A percentile compares a stretch with the other conserved stretches of the same genome.
phyloP scores from a whole-genome alignment of 192 early-diverging fungal species.

The Lunasporangiospora selenospora region DNA sequence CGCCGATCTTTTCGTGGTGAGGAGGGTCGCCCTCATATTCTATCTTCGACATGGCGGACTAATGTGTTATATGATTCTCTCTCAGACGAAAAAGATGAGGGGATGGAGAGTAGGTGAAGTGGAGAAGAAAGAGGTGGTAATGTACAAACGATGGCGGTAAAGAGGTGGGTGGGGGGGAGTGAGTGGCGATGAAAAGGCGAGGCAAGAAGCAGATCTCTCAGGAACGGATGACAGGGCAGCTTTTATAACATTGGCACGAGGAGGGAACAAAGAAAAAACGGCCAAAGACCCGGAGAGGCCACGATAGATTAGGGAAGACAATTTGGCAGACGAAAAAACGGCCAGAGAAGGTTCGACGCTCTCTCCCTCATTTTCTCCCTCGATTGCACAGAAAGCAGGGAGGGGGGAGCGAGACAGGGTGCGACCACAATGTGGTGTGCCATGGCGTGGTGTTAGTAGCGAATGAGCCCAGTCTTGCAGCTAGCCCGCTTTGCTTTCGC shows the following conservation, averaged over 20 bases:
- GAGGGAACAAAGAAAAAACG: slow-evolving; percentile 1
- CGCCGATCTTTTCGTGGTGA: neutral
- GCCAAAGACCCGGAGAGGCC: slow-evolving; percentile 1
- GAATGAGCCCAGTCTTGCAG: too few species aligned
- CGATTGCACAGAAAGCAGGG: too few species aligned
- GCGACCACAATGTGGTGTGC: too few species aligned
- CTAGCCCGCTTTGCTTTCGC: too few species aligned
- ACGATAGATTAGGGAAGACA: neutral
- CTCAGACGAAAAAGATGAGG: neutral
- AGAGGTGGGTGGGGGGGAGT: neutral
- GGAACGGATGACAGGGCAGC: neutral
- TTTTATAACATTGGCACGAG: too few species aligned
- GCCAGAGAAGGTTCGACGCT: neutral
- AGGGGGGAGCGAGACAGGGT: too few species aligned
- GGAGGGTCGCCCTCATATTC: slow-evolving; percentile 11
- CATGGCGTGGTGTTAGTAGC: too few species aligned
- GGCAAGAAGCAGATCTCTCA: neutral
- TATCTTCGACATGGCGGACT: slow-evolving; percentile 21
- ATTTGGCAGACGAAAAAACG: neutral
- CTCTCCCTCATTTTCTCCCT: neutral
- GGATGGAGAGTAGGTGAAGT: neutral
- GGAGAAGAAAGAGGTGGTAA: neutral
- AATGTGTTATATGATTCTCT: slow-evolving; percentile 10
- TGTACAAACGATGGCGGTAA: neutral
- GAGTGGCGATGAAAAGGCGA: neutral